Evolutionary conservation across 345 rosid species (phyloP), one percentile per base, ranked within the genome.

Genomic region (Passiflora organensis): DNA sequence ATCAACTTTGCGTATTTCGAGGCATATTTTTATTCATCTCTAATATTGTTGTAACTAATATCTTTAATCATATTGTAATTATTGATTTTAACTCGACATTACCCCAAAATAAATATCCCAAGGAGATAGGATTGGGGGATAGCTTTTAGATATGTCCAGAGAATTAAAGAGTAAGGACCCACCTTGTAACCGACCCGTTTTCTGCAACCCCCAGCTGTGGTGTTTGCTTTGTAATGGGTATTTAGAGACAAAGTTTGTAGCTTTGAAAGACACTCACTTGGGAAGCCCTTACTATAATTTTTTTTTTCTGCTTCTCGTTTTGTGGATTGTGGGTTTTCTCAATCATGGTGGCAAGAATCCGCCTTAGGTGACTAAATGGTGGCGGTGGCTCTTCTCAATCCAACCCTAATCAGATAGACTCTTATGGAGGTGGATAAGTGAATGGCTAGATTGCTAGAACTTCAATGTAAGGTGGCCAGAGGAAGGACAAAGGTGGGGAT

Each of bases 281-380:
- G 59, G 43, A 28, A 2, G 3, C 8, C 8, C 5, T 28, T 3
- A 2, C 8, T 28, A 8, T 44, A 41, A 13, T 46, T 16, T 15
- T 54, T 14, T 11, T n/a, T n/a, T 51, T 42, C 28, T 13, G 17
- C 23, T 9, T 53, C n/a, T 20, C 1, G 8, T 2, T 18, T 25
- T 24, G 24, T 16, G 9, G 17, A 8, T 48, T n/a, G 20, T 37
- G 23, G 4, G n/a, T n/a, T 14, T 32, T 58, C 4, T 41, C 44
- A 63, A 69, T 65, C 43, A 93, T 93, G 99, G 96, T 93, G 34
- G 99, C 99, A 53, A 88, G 95, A 86, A 89, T 84, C 99, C 99
- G 78, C 94, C 85, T 48, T 86, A 86, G 74, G 82, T 74, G 66
- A 83, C 82, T 86, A 82, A 82, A 86, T 73, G 66, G 66, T 72